These are phyloP conservation scores for Pythium sp. DNA, from an alignment of 352 stramenopile genomes.

Conservation along the genomic window DNA sequence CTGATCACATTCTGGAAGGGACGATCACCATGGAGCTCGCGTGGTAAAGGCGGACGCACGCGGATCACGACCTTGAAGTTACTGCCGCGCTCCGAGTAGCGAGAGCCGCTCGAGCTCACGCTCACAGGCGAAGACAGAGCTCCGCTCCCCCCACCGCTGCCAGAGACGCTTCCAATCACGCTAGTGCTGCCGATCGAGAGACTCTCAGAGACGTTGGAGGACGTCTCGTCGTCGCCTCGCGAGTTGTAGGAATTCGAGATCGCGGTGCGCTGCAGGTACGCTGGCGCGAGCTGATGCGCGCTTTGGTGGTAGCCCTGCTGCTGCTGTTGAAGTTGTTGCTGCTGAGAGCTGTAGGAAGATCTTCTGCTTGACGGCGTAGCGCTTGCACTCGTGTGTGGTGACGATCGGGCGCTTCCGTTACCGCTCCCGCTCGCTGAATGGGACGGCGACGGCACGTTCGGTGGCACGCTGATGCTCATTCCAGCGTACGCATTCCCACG, in stretches of 20 bases:
- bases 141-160: background rate
- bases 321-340: conserved; percentile 23
- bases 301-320: conserved; percentile 9
- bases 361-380: conserved; percentile 22
- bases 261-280: conserved; percentile 55
- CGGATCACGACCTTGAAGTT: conserved; percentile 94
- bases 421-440: conserved; percentile 27
- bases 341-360: conserved; percentile 24
- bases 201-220: conserved; percentile 56
- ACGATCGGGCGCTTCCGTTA: conserved; percentile 30
- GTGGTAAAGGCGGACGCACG: conserved; percentile 82
- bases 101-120: conserved; percentile 27
- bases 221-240: conserved; percentile 54
- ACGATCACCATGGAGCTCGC: conserved; percentile 85
- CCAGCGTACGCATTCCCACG: conserved; percentile 18
- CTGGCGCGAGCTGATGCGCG: conserved; percentile 17
- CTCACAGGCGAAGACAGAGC: conserved; percentile 38
- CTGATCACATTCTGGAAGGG: conserved; percentile 91
- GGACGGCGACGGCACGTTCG: conserved; percentile 29
- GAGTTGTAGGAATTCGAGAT: conserved; percentile 67
- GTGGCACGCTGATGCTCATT: conserved; percentile 50
- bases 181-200: conserved; percentile 27
- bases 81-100: conserved; percentile 48
- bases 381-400: conserved; percentile 23
- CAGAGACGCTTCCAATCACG: conserved; percentile 7